A percentile compares a stretch with the other conserved stretches of the same genome.
phyloP scores from a whole-genome alignment of 23 red algal genomes.

The Gracilaria domingensis region DNA sequence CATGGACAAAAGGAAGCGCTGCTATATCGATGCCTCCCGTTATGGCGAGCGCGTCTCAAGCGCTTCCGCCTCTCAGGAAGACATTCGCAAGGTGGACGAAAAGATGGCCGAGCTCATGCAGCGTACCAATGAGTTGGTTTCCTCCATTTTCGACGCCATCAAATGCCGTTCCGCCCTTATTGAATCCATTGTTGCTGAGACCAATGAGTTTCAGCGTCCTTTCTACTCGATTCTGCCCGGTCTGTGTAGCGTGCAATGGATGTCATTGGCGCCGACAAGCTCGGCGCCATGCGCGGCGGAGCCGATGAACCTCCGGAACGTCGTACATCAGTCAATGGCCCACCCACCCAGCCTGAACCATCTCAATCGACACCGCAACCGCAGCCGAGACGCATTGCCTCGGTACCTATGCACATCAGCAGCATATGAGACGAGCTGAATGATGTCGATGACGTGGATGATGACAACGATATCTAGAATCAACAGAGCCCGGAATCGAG shows the following conservation, averaged over 20 bases:
- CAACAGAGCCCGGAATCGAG: conserved; percentile 17
- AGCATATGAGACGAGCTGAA: conserved; percentile 43
- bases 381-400: background rate
- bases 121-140: conserved; percentile 43
- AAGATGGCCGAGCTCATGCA: conserved; percentile 68
- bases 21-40: conserved; percentile 58
- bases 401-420: background rate
- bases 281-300: conserved; percentile 44
- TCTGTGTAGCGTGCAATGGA: conserved; percentile 74
- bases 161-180: conserved; percentile 58
- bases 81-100: conserved; percentile 58
- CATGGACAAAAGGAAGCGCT: conserved; percentile 64
- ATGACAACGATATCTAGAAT: conserved; percentile 29
- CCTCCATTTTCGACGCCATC: conserved; percentile 48
- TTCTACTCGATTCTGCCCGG: conserved; percentile 83
- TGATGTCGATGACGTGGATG: conserved; percentile 9
- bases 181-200: conserved; percentile 64
- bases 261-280: conserved; percentile 50
- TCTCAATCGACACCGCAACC: background rate
- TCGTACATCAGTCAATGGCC: background rate
- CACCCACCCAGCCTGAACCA: background rate
- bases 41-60: conserved; percentile 55
- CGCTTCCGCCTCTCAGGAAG: conserved; percentile 23
- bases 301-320: conserved; percentile 41
- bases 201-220: conserved; percentile 72